phyloP scores from a whole-genome alignment of 169 alveolate genomes.

The Eimeria sp. region DNA sequence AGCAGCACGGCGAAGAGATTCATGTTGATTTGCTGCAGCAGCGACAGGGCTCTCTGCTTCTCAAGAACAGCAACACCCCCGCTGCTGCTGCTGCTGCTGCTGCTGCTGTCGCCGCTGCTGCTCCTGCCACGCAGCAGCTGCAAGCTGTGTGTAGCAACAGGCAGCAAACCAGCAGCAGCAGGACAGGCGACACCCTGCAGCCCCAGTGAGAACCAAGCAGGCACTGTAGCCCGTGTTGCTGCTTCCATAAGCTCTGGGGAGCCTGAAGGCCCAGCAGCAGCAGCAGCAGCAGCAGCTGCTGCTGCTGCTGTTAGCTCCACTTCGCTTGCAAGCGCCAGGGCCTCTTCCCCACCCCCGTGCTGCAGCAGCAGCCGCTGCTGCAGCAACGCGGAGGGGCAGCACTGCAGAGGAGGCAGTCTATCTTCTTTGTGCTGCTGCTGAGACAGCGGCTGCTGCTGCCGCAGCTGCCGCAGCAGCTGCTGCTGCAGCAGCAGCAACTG shows the following conservation, averaged over 20 bases:
- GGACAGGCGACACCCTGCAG: slow-evolving; percentile 36
- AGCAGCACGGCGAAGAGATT: slow-evolving; percentile 54
- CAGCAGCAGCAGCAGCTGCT: slow-evolving; percentile 67
- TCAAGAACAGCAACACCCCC: not conserved
- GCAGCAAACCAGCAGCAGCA: slow-evolving; percentile 66
- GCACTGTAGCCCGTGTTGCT: slow-evolving; percentile 14
- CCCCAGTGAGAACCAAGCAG: slow-evolving; percentile 53
- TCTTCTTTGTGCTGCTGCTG: not conserved
- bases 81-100: slow-evolving; percentile 31
- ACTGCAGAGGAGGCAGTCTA: not conserved
- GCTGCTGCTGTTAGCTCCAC: slow-evolving; percentile 72
- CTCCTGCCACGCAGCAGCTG: slow-evolving; percentile 1
- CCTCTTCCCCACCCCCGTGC: slow-evolving; percentile 76
- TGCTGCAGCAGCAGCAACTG: slow-evolving; percentile 42
- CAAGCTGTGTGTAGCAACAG: slow-evolving; percentile 52
- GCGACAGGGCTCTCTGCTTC: slow-evolving; percentile 29
- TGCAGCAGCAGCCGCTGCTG: slow-evolving; percentile 68
- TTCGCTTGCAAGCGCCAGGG: slow-evolving; percentile 38
- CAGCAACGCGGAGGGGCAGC: slow-evolving; percentile 37
- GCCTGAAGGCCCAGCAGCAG: slow-evolving; percentile 30
- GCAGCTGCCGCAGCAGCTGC: not conserved
- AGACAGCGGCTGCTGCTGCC: not conserved
- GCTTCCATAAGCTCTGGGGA: slow-evolving; percentile 29
- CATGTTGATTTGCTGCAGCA: slow-evolving; percentile 53
- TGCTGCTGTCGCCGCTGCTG: slow-evolving; percentile 1